Conservation (phyloP, 2,329 filamentous ascomycete genomes). For the Coniochaeta sp. region DNA sequence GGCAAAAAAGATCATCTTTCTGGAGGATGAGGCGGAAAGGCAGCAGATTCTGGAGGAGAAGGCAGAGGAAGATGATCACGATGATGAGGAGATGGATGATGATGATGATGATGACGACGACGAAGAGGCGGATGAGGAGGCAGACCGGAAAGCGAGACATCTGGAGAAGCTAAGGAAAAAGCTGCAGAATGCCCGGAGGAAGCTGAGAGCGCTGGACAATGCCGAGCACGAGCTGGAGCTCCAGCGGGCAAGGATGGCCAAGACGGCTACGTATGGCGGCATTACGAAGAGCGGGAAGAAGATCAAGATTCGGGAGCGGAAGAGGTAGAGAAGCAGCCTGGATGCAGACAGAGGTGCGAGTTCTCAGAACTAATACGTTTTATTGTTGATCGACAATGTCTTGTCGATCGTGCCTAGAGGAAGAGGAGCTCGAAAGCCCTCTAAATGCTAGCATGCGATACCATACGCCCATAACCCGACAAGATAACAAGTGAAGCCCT, state of each 20-base stretch:
- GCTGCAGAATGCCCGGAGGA: constrained; percentile 42
- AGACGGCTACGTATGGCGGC: constrained; percentile 53
- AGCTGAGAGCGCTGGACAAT: constrained; percentile 44
- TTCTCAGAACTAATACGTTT: constrained; percentile 2
- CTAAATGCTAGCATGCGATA: constrained; percentile 13
- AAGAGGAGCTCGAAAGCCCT: constrained; percentile 3
- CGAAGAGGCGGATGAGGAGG: constrained; percentile 20
- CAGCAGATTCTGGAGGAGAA: constrained; percentile 17
- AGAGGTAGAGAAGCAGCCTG: constrained; percentile 34
- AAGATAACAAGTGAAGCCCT: background rate
- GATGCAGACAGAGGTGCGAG: constrained; percentile 3
- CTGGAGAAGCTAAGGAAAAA: constrained; percentile 39
- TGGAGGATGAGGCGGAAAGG: constrained; percentile 30
- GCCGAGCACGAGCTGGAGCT: constrained; percentile 51
- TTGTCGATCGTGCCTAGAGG: background rate
- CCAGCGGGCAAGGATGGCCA: constrained; percentile 57
- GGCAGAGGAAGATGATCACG: constrained; percentile 26
- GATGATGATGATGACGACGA: constrained; percentile 21
- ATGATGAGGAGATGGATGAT: constrained; percentile 19
- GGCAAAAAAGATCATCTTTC: constrained; percentile 44
- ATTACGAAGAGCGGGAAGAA: constrained; percentile 53
- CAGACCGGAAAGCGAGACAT: constrained; percentile 27
- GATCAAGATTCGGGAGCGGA: constrained; percentile 55
- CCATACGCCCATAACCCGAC: constrained; percentile 6
- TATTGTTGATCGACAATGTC: background rate